phyloP scores from a whole-genome alignment of 495 filamentous ascomycete species.

The Daldinia caldariorum region DNA sequence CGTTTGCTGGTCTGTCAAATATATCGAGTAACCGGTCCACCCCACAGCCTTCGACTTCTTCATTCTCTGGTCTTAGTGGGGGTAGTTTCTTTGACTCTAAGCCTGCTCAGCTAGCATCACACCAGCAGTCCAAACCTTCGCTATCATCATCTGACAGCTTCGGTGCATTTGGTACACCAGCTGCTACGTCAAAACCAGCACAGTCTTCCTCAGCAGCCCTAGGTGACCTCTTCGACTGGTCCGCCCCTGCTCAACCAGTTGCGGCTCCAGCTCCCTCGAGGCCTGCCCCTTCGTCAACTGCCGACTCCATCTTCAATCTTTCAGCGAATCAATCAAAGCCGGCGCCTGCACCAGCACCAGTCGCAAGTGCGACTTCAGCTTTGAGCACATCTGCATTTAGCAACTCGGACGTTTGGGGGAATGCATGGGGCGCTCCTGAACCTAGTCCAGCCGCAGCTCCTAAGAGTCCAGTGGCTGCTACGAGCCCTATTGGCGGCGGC shows the following conservation, averaged over 20 bases:
- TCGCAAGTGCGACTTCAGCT: constrained; percentile 48
- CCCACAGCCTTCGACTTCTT: constrained; percentile 64
- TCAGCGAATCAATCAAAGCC: constrained; percentile 64
- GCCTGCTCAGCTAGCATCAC: constrained; percentile 62
- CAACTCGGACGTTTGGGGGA: constrained; percentile 63
- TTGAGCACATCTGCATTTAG: constrained; percentile 51
- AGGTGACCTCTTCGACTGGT: constrained; percentile 84
- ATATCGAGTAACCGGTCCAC: constrained; percentile 64
- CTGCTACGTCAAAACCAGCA: constrained; percentile 57
- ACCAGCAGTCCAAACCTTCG: constrained; percentile 60
- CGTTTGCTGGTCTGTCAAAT: constrained; percentile 78
- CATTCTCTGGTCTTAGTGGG: constrained; percentile 65
- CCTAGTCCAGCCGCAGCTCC: constrained; percentile 45
- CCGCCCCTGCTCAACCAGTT: constrained; percentile 63
- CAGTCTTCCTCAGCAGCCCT: constrained; percentile 63
- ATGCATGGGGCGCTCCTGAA: constrained; percentile 65
- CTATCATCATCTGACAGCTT: constrained; percentile 59
- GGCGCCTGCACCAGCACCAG: constrained; percentile 48
- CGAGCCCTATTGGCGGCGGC: constrained; percentile 23
- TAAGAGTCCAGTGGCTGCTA: constrained; percentile 40
- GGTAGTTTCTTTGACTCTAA: constrained; percentile 87
- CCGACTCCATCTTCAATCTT: constrained; percentile 81
- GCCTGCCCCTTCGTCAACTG: constrained; percentile 47
- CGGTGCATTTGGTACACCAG: constrained; percentile 62
- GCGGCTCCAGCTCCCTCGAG: constrained; percentile 56